Conservation (phyloP, 2,329 filamentous ascomycete species). For the Aspergillus hiratsukae region DNA sequence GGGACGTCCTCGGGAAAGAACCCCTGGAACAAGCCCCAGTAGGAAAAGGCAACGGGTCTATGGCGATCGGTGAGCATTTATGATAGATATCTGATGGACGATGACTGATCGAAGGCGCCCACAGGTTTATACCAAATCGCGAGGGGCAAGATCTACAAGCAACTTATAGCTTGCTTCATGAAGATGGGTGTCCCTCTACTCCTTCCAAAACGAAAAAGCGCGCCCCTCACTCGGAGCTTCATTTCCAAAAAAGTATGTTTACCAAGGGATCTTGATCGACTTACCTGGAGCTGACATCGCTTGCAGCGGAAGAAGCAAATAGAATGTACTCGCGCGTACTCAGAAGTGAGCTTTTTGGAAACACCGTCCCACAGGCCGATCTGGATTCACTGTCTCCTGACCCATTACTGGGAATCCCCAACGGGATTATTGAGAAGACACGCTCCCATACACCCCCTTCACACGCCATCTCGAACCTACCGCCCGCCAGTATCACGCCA, state of each 20-base stretch:
- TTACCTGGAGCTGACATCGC: slow-evolving; percentile 11
- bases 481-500: slow-evolving; percentile 71
- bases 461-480: slow-evolving; percentile 59
- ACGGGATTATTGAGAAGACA: slow-evolving; percentile 58
- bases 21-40: slow-evolving; percentile 62
- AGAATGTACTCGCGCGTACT: background rate
- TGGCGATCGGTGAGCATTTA: slow-evolving; percentile 53
- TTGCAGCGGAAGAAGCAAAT: slow-evolving; percentile 49
- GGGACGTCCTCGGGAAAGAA: slow-evolving; percentile 56
- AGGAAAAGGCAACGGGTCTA: slow-evolving; percentile 65
- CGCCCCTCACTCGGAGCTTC: slow-evolving; percentile 79
- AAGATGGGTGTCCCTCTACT: slow-evolving; percentile 88
- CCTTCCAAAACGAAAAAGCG: slow-evolving; percentile 81
- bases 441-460: slow-evolving; percentile 78
- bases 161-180: slow-evolving; percentile 85
- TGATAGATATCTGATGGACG: background rate
- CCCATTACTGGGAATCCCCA: slow-evolving; percentile 42
- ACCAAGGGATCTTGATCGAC: slow-evolving; percentile 3
- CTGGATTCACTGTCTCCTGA: slow-evolving; percentile 61
- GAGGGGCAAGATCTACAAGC: slow-evolving; percentile 90
- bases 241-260: slow-evolving; percentile 82
- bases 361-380: slow-evolving; percentile 76
- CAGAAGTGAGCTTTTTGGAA: slow-evolving; percentile 74
- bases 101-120: slow-evolving; percentile 10
- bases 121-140: slow-evolving; percentile 89